These are phyloP conservation scores for Candida dendrica DNA, from an alignment of 805 yeast species.

Conservation along the genomic window DNA sequence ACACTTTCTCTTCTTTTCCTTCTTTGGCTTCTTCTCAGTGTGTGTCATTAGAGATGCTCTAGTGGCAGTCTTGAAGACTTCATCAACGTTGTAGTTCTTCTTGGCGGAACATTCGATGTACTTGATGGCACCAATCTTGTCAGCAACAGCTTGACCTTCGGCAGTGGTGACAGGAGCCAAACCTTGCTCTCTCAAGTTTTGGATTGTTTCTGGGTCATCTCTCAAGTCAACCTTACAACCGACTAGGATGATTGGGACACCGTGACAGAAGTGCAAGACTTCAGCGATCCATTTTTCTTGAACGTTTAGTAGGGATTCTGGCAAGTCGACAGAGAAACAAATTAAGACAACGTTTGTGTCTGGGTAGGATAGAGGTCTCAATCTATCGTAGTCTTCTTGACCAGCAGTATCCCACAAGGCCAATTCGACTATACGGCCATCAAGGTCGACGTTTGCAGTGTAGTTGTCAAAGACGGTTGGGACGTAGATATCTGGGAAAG, in stretches of 20 bases:
- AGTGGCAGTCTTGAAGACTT: conserved; percentile 88
- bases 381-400: conserved; percentile 94
- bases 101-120: conserved; percentile 92
- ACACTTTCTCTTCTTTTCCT: conserved; percentile 65
- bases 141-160: conserved; percentile 84
- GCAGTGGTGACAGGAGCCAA: conserved; percentile 75
- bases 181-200: conserved; percentile 63
- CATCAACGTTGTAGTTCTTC: conserved; percentile 86
- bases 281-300: conserved; percentile 95
- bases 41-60: conserved; percentile 67
- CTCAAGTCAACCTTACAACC: conserved; percentile 91
- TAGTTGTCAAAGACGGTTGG: conserved; percentile 97
- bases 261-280: conserved; percentile 89
- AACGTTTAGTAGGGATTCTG: conserved; percentile 88
- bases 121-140: conserved; percentile 79
- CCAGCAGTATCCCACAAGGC: conserved; percentile 99
- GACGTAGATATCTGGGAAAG: conserved; percentile 89
- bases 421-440: conserved; percentile 86
- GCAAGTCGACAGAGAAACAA: conserved; percentile 86
- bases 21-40: conserved; percentile 37
- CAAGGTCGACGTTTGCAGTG: conserved; percentile 92
- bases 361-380: conserved; percentile 86
- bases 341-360: conserved; percentile 87
- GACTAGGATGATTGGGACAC: conserved; percentile 85
- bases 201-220: conserved; percentile 71